Evolutionary conservation across 2,329 filamentous ascomycete species (phyloP).

Genomic region (Myriosclerotinia curreyana): DNA sequence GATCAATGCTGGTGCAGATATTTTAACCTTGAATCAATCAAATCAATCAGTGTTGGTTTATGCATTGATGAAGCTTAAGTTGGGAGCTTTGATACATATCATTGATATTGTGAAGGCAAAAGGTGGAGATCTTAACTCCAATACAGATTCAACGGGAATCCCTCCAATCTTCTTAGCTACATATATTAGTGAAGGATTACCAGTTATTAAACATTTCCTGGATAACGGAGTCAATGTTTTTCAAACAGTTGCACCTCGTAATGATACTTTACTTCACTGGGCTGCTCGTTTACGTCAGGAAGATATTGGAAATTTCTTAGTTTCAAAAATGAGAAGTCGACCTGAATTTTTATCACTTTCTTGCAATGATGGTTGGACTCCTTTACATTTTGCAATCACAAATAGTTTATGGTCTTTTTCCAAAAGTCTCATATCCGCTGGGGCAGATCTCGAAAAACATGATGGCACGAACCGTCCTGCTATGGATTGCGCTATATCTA

Average conservation of each 20-base stretch:
- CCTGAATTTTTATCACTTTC: slow-evolving; percentile 7
- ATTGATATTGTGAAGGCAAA: slow-evolving; percentile 1
- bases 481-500: neutral
- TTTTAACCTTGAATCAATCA: neutral
- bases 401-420: neutral
- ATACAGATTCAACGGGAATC: neutral
- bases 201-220: slow-evolving; percentile 8
- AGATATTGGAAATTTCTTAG: slow-evolving; percentile 11
- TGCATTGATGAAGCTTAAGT: neutral
- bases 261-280: slow-evolving; percentile 17
- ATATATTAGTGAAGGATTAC: neutral
- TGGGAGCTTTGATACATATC: slow-evolving; percentile 1
- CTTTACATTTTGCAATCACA: slow-evolving; percentile 12
- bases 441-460: neutral
- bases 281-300: slow-evolving; percentile 7
- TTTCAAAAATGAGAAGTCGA: slow-evolving; percentile 8
- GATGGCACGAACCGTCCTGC: neutral
- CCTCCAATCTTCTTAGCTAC: slow-evolving; percentile 18
- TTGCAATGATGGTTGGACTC: neutral
- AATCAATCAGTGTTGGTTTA: slow-evolving; percentile 17
- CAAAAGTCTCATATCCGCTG: neutral
- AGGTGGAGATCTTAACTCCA: slow-evolving; percentile 17
- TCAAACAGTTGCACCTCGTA: neutral
- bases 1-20: slow-evolving; percentile 2
- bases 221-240: slow-evolving; percentile 6